phyloP scores from a whole-genome alignment of 179 eudicot species.

The Patellifolia procumbens region DNA sequence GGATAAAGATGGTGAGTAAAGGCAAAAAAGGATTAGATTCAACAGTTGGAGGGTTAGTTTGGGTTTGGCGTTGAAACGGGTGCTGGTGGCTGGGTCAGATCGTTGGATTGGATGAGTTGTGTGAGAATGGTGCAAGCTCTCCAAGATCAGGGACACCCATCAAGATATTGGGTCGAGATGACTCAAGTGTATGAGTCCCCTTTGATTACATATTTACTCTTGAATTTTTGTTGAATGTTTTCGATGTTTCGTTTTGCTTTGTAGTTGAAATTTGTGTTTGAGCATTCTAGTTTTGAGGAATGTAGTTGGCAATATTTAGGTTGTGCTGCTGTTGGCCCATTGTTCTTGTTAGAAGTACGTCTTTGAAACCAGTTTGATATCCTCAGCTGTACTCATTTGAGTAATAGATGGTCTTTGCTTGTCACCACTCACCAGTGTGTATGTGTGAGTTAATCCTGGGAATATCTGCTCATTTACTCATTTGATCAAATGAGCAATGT shows the following conservation, averaged over 20 bases:
- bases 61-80: conserved; percentile 85
- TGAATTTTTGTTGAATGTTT: neutral
- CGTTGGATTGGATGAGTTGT: conserved; percentile 53
- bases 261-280: conserved; percentile 1
- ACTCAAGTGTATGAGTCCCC: conserved; percentile 69
- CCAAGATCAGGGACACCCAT: conserved; percentile 75
- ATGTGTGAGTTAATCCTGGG: neutral
- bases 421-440: no score
- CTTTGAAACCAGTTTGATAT: neutral
- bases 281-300: neutral
- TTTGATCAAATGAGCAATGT: no score
- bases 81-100: conserved; percentile 94
- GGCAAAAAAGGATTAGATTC: conserved; percentile 43
- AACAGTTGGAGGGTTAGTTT: conserved; percentile 68
- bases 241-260: neutral
- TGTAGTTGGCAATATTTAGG: neutral
- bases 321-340: neutral
- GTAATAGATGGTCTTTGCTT: no score
- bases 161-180: conserved; percentile 79
- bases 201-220: conserved; percentile 11
- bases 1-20: conserved; percentile 53
- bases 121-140: conserved; percentile 37
- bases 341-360: neutral
- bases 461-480: no score
- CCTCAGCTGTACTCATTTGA: neutral